Evolutionary conservation across 2,329 filamentous ascomycete genomes (phyloP).

Genomic region (Pseudocercospora eumusae): DNA sequence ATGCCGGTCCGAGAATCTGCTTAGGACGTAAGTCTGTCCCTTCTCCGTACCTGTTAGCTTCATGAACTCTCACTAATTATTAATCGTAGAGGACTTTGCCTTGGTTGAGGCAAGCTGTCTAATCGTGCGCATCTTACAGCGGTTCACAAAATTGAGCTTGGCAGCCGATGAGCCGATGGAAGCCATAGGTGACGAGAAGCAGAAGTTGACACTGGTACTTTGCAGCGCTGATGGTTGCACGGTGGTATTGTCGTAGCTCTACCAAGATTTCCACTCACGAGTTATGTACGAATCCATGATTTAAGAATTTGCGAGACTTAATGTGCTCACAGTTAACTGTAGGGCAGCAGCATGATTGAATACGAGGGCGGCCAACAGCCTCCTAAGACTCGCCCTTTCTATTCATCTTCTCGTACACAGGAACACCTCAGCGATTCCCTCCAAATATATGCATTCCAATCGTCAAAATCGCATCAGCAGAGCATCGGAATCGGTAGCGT

Average conservation of each 20-base stretch:
- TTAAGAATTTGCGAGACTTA: too few relatives aligned
- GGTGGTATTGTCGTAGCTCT: not conserved
- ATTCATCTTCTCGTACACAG: too few relatives aligned
- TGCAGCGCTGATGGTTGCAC: not conserved
- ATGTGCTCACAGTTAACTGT: too few relatives aligned
- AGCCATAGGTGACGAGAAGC: not conserved
- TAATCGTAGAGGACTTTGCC: slow-evolving; percentile 16
- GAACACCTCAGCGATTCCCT: too few relatives aligned
- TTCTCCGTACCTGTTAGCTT: not conserved
- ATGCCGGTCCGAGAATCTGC: slow-evolving; percentile 23
- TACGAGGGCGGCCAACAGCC: too few relatives aligned
- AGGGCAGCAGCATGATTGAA: too few relatives aligned
- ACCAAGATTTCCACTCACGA: too few relatives aligned
- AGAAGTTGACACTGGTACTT: not conserved
- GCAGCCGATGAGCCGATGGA: not conserved
- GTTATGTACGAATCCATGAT: too few relatives aligned
- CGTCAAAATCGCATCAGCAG: too few relatives aligned
- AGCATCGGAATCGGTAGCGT: too few relatives aligned
- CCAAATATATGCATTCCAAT: too few relatives aligned
- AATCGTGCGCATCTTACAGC: slow-evolving; percentile 12
- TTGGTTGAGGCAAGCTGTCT: slow-evolving; percentile 16
- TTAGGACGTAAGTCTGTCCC: slow-evolving; percentile 15
- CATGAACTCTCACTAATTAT: not conserved
- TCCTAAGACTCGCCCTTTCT: too few relatives aligned
- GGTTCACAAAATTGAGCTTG: not conserved